These are phyloP conservation scores for Brassica hybrid DNA, from an alignment of 441 rosid genomes.

Conservation along the genomic window DNA sequence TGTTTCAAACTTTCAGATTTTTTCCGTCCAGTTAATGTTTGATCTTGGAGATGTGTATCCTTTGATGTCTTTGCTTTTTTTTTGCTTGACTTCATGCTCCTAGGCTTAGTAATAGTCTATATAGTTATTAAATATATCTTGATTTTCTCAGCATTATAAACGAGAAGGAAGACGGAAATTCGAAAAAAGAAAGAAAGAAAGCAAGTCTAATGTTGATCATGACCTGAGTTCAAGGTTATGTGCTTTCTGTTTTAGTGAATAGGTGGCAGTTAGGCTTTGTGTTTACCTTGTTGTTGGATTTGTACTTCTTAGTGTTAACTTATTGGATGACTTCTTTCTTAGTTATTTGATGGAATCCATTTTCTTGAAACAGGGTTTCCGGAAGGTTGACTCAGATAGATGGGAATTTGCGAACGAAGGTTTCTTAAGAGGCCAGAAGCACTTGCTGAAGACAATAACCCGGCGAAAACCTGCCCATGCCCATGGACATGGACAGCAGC, in stretches of 20 bases:
- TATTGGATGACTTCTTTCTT: slow-evolving; percentile 5
- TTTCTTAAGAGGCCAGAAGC: slow-evolving; percentile 88
- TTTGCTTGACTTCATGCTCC: neutral
- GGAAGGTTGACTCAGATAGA: slow-evolving; percentile 54
- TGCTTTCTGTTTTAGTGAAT: slow-evolving; percentile 8
- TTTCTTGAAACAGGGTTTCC: slow-evolving; percentile 72
- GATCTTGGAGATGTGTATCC: neutral
- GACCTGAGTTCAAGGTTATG: slow-evolving; percentile 48
- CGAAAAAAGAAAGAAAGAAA: slow-evolving; percentile 41
- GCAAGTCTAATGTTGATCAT: slow-evolving; percentile 47
- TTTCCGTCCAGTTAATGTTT: neutral
- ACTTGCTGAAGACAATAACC: slow-evolving; percentile 68
- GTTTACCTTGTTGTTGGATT: too few species aligned
- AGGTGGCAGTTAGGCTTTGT: too few species aligned
- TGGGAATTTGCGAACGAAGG: slow-evolving; percentile 31
- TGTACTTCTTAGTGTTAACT: slow-evolving; percentile 6
- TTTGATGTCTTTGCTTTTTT: neutral
- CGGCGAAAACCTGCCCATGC: slow-evolving; percentile 63
- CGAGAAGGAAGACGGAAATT: slow-evolving; percentile 47
- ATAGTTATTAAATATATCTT: slow-evolving; percentile 32
- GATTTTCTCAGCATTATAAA: slow-evolving; percentile 54
- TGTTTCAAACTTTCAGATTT: neutral
- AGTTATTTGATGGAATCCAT: slow-evolving; percentile 7
- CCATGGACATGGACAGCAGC: slow-evolving; percentile 61
- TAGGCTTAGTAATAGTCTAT: slow-evolving; percentile 31